A percentile compares a stretch with the other conserved stretches of the same genome.
Evolutionary conservation across 2,329 filamentous ascomycete genomes (phyloP).

Genomic region (Delphinella strobiligena): DNA sequence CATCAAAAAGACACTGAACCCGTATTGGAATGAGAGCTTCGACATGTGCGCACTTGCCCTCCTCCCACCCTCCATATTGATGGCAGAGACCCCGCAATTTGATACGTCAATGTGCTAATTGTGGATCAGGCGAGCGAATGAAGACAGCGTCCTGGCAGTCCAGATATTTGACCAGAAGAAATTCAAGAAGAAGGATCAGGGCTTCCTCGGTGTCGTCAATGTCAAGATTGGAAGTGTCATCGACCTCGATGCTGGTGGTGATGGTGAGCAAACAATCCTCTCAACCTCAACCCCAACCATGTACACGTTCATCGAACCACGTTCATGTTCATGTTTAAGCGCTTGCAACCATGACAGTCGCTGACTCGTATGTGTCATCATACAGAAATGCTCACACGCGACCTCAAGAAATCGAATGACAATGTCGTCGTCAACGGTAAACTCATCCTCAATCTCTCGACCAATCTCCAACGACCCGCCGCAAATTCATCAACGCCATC

Average conservation of each 20-base stretch:
- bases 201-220: constrained; percentile 95
- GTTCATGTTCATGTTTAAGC: no score
- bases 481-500: constrained; percentile 35
- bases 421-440: constrained; percentile 97
- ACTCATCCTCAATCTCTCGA: constrained; percentile 90
- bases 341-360: no score
- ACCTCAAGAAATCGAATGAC: constrained; percentile 95
- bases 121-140: constrained; percentile 61
- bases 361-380: constrained; percentile 16
- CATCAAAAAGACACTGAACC: constrained; percentile 93
- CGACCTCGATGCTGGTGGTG: constrained; percentile 75
- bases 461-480: constrained; percentile 65
- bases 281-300: background rate
- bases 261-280: constrained; percentile 51
- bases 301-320: no score
- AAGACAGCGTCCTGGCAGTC: constrained; percentile 92
- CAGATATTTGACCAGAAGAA: constrained; percentile 99
- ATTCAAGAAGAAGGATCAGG: constrained; percentile 99
- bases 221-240: constrained; percentile 90
- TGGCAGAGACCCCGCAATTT: background rate
- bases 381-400: constrained; percentile 87
- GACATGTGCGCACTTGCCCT: constrained; percentile 62
- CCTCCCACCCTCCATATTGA: no score
- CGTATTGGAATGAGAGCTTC: constrained; percentile 99
- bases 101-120: background rate